Conservation (phyloP, 306 rosid species). For the Prosopis cineraria region DNA sequence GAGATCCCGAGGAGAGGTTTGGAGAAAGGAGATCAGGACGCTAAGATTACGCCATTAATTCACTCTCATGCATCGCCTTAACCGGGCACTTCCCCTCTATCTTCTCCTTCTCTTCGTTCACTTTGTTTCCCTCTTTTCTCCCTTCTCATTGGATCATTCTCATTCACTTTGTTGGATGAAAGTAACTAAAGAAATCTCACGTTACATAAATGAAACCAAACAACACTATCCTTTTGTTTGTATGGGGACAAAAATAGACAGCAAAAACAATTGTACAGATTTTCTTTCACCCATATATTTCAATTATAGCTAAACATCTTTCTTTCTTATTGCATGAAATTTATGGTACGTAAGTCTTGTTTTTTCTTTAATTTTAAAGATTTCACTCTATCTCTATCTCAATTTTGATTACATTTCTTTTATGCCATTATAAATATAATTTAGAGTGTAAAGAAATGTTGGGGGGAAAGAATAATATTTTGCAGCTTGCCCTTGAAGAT, state of each 20-base stretch:
- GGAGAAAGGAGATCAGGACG: constrained; percentile 30
- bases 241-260: no score
- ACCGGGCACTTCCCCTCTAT: not conserved
- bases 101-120: not conserved
- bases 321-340: no score
- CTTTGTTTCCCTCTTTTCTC: constrained; percentile 6
- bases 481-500: not conserved
- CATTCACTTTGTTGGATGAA: no score
- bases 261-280: no score
- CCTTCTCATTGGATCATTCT: not conserved
- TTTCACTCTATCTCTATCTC: not conserved
- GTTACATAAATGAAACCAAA: no score
- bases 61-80: not conserved
- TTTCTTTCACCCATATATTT: no score
- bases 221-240: no score
- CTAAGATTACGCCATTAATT: constrained; percentile 1
- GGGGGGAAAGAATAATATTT: not conserved
- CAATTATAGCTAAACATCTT: no score
- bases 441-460: no score
- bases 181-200: no score
- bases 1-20: constrained; percentile 23
- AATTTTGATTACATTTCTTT: not conserved
- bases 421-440: not conserved
- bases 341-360: no score
- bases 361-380: no score